phyloP scores from a whole-genome alignment of 192 early-diverging fungal species.

The Umbelopsis ramanniana region DNA sequence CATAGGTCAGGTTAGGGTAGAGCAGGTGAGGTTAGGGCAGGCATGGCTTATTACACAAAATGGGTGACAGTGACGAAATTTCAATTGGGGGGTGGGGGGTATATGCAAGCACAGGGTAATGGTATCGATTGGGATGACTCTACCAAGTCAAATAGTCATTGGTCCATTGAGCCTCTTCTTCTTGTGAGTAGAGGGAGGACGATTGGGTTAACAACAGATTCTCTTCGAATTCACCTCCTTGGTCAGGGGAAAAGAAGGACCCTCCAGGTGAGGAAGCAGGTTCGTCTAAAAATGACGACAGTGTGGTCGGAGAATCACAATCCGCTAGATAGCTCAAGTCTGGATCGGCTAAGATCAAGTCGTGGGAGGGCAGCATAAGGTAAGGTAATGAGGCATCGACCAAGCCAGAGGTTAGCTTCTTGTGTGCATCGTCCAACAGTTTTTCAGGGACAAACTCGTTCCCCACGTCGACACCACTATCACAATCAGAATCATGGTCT shows the following conservation, averaged over 20 bases:
- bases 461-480: constrained; percentile 28
- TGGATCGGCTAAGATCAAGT: not conserved
- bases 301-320: constrained; percentile 4
- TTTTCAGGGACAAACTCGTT: constrained; percentile 20
- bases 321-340: constrained; percentile 5
- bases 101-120: not conserved
- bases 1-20: not conserved
- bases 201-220: constrained; percentile 9
- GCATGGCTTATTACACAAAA: too few species aligned
- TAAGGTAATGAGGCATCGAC: not conserved
- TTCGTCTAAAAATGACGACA: constrained; percentile 19
- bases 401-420: not conserved
- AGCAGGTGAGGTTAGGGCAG: too few species aligned
- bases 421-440: not conserved
- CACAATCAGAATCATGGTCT: constrained; percentile 28
- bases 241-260: not conserved
- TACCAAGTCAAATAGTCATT: constrained; percentile 9
- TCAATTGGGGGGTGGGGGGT: not conserved
- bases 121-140: not conserved
- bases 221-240: constrained; percentile 1
- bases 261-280: not conserved
- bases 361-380: not conserved
- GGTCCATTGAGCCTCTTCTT: constrained; percentile 9
- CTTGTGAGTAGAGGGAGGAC: constrained; percentile 5
- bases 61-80: too few species aligned